Base-by-base conservation (phyloP, 2,329 filamentous ascomycete genomes). In the Aureobasidium sp. region DNA sequence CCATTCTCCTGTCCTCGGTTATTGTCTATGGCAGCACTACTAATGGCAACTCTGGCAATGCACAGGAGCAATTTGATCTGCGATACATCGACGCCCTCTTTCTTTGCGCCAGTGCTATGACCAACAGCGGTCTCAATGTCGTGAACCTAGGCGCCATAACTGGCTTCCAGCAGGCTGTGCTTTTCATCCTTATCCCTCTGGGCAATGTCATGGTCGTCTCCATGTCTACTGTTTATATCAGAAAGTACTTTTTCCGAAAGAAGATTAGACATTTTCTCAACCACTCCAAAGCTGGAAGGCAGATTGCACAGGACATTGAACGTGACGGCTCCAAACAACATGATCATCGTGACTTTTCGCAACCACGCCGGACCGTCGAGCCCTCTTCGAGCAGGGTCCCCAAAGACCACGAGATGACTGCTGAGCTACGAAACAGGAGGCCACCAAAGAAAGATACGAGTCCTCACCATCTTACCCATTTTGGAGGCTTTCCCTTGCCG, bases 51-150 rank as follows among this genome's bases (percentile, higher is more conserved):
- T 47, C 42, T 29, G 34, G 34, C 31, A 45, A 57, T 15, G 55
- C 29, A 12, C 36, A 47, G 22, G 14, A n/a, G 9, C 22, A 27
- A n/a, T 60, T 52, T n/a, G 8, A 56, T 20, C 27, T 63, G 20
- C 20, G 44, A 15, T 67, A 67, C 53, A 56, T 62, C 27, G 65
- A 67, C 60, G 63, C 65, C 15, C 61, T 67, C n/a, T 67, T 64
- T 47, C 63, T 66, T 2, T 62, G 48, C 44, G 34, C 62, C 22
- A 63, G 52, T 44, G 65, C 62, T 36, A 67, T 67, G 65, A 64
- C 62, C 17, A 66, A 56, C 11, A 61, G 51, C 5, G 65, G 65
- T 15, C 59, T 67, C 27, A 67, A 63, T 36, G 59, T 63, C 8
- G 58, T 66, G 17, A 61, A 67, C 34, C 47, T 66, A 36, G 58